Evolutionary conservation across 2,329 filamentous ascomycete species (phyloP).

Genomic region (Alternaria triticimaculans): DNA sequence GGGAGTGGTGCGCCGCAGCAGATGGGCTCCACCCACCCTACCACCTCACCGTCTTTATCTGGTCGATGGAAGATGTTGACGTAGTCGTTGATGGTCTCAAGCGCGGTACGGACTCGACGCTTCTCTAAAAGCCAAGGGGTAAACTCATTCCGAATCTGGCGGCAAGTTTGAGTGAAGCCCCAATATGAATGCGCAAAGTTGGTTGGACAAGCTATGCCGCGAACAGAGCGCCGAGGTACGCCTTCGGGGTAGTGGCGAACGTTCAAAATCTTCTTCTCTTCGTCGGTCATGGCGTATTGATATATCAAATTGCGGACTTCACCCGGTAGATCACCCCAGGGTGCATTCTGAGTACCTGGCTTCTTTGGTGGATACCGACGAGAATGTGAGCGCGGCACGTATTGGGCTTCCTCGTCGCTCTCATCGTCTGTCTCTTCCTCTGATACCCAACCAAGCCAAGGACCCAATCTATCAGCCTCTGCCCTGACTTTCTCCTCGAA

Average conservation of each 20-base stretch:
- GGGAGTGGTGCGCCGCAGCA: conserved; percentile 2
- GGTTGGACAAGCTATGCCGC: neutral
- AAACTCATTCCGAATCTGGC: conserved; percentile 1
- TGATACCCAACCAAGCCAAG: neutral
- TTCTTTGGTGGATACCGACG: conserved; percentile 5
- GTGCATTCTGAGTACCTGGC: conserved; percentile 1
- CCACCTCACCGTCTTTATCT: neutral
- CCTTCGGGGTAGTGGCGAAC: conserved; percentile 11
- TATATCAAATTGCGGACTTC: conserved; percentile 15
- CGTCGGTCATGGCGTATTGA: conserved; percentile 5
- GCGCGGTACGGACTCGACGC: conserved; percentile 8
- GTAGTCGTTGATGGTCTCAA: conserved; percentile 9
- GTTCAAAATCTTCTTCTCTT: conserved; percentile 5
- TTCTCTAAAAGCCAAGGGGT: conserved; percentile 7
- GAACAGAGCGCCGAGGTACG: conserved; percentile 8
- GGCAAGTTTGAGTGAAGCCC: conserved; percentile 10
- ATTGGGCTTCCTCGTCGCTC: neutral
- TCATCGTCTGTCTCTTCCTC: neutral
- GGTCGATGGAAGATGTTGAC: conserved; percentile 9
- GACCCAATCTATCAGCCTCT: neutral
- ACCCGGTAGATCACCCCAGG: conserved; percentile 1
- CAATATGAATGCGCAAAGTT: conserved; percentile 14
- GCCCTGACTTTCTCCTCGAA: neutral
- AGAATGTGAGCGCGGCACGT: neutral
- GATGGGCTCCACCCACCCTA: conserved; percentile 5